A percentile compares a stretch with the other conserved stretches of the same genome.
phyloP scores from a whole-genome alignment of 2,329 filamentous ascomycete species.

The Ascosphaera acerosa region DNA sequence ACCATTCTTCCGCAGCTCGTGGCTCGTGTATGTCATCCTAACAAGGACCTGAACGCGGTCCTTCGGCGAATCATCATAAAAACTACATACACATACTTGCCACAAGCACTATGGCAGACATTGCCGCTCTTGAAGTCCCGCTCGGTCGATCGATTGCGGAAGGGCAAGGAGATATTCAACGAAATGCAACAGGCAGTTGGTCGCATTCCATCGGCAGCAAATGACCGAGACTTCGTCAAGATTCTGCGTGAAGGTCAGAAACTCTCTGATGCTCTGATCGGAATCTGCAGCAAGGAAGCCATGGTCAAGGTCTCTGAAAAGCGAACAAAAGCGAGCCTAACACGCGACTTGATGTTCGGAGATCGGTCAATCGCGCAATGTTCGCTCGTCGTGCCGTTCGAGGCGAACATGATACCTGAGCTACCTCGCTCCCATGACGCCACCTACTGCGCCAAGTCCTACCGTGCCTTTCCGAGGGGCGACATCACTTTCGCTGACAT shows the following conservation, averaged over 20 bases:
- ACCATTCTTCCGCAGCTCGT: conserved; percentile 72
- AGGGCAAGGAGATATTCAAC: conserved; percentile 1
- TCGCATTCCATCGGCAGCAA: neutral
- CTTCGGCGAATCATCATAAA: conserved; percentile 60
- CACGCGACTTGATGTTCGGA: conserved; percentile 56
- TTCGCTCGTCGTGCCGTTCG: conserved; percentile 66
- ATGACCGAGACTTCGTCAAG: neutral
- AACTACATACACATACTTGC: conserved; percentile 67
- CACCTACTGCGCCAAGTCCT: conserved; percentile 33
- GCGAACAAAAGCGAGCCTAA: conserved; percentile 44
- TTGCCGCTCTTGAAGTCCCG: conserved; percentile 67
- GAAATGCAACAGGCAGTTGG: conserved; percentile 1
- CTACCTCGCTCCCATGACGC: conserved; percentile 48
- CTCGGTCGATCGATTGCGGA: conserved; percentile 28
- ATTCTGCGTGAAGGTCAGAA: conserved; percentile 35
- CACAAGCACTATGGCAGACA: conserved; percentile 76
- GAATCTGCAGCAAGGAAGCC: neutral
- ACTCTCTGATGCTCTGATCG: conserved; percentile 46
- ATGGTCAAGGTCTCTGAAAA: conserved; percentile 19
- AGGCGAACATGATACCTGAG: conserved; percentile 57
- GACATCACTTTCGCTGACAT: conserved; percentile 45
- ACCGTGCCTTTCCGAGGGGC: conserved; percentile 70
- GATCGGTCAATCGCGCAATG: conserved; percentile 55
- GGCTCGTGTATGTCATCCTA: conserved; percentile 78
- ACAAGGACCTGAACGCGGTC: conserved; percentile 48